phyloP scores from a whole-genome alignment of 1,284 basidiomycete species.

The Mrakiaceae sp. region DNA sequence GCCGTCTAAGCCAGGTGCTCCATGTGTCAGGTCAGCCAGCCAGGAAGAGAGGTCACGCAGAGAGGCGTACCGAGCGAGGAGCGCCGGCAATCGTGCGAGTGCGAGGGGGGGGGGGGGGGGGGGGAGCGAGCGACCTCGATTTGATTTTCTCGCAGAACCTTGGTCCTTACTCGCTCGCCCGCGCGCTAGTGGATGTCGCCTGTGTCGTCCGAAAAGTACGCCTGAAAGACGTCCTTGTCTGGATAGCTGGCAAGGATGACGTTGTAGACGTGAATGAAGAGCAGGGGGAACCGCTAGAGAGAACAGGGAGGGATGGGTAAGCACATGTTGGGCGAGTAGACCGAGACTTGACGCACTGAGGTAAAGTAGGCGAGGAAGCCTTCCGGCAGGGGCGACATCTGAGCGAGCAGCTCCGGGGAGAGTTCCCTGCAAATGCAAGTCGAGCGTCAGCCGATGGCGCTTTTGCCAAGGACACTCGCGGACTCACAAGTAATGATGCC shows the following conservation, averaged over 20 bases:
- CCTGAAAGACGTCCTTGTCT: slow-evolving; percentile 62
- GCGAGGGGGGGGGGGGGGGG: too few relatives aligned
- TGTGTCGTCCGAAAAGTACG: slow-evolving; percentile 54
- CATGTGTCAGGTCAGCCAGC: too few relatives aligned
- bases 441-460: slow-evolving; percentile 1
- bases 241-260: slow-evolving; percentile 55
- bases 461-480: neutral
- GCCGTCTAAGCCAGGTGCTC: too few relatives aligned
- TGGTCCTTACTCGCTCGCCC: too few relatives aligned
- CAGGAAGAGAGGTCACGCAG: too few relatives aligned
- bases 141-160: too few relatives aligned
- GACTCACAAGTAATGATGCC: slow-evolving; percentile 8
- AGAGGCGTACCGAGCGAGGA: too few relatives aligned
- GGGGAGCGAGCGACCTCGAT: too few relatives aligned
- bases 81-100: too few relatives aligned
- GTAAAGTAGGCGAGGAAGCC: slow-evolving; percentile 92
- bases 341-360: slow-evolving; percentile 24
- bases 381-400: slow-evolving; percentile 74
- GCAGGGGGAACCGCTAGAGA: slow-evolving; percentile 57
- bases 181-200: too few relatives aligned
- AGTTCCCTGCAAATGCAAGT: slow-evolving; percentile 19
- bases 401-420: slow-evolving; percentile 73
- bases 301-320: neutral
- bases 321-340: neutral
- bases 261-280: slow-evolving; percentile 84